Evolutionary conservation across 495 filamentous ascomycete species (phyloP).

Genomic region (Letharia lupina): DNA sequence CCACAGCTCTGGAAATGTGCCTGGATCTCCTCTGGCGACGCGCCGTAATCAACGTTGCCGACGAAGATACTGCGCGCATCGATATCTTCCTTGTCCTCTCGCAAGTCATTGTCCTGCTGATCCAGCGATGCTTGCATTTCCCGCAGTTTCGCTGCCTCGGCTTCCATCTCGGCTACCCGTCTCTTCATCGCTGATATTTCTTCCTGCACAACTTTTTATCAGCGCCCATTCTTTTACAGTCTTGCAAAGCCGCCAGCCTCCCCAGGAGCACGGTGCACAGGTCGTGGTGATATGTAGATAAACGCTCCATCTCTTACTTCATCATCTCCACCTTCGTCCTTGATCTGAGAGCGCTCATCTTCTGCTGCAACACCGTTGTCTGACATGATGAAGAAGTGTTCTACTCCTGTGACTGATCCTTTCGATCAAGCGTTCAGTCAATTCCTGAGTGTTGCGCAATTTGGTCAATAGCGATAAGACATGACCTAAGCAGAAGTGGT

Average conservation of each 20-base stretch:
- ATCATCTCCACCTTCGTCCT: slow-evolving; percentile 29
- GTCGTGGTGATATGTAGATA: slow-evolving; percentile 13
- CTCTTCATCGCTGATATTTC: slow-evolving; percentile 98
- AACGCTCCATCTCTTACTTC: slow-evolving; percentile 31
- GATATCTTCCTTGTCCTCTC: slow-evolving; percentile 92
- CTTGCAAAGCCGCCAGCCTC: slow-evolving; percentile 19
- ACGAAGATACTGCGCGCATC: slow-evolving; percentile 96
- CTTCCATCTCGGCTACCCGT: slow-evolving; percentile 98
- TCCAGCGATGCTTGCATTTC: slow-evolving; percentile 94
- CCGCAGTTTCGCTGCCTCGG: slow-evolving; percentile 86
- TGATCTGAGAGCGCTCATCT: slow-evolving; percentile 23
- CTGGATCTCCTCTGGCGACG: slow-evolving; percentile 97
- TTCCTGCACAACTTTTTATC: slow-evolving; percentile 48
- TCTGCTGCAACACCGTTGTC: slow-evolving; percentile 23
- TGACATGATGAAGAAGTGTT: slow-evolving; percentile 20
- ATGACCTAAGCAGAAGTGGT: background rate
- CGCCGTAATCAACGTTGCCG: slow-evolving; percentile 97
- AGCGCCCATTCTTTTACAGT: slow-evolving; percentile 26
- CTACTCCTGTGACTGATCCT: background rate
- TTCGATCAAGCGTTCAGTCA: too few relatives aligned
- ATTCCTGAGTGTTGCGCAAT: background rate
- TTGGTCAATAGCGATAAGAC: background rate
- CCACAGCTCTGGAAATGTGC: slow-evolving; percentile 97
- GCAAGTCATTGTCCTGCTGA: slow-evolving; percentile 68
- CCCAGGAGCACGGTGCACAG: slow-evolving; percentile 15